Conservation (phyloP, 805 yeast genomes). For the Millerago galiae region DNA sequence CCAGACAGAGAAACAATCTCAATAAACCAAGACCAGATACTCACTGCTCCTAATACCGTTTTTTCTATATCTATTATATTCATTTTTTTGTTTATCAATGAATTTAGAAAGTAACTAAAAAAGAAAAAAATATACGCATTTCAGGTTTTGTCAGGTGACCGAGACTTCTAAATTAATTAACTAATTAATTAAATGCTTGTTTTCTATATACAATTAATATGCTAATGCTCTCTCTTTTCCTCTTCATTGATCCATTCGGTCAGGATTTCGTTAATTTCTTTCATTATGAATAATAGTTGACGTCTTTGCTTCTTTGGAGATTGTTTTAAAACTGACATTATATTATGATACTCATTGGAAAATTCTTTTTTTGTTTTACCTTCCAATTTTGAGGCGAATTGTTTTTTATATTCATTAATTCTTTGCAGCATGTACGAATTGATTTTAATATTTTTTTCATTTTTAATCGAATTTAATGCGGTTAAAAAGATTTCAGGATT, state of each 20-base stretch:
- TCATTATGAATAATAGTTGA: background rate
- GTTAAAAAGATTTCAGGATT: background rate
- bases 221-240: background rate
- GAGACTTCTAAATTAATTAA: too few relatives aligned
- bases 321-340: too few relatives aligned
- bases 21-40: background rate
- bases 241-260: constrained; percentile 4
- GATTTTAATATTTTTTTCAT: background rate
- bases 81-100: background rate
- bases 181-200: too few relatives aligned
- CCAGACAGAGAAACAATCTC: too few relatives aligned
- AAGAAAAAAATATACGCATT: too few relatives aligned
- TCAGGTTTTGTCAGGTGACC: too few relatives aligned
- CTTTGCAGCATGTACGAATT: background rate
- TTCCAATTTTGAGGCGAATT: background rate
- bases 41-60: constrained; percentile 12
- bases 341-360: too few relatives aligned
- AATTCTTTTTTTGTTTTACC: too few relatives aligned
- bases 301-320: background rate
- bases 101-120: too few relatives aligned
- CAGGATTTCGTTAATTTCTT: background rate
- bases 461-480: background rate
- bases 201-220: background rate
- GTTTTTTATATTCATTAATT: constrained; percentile 1
- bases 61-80: constrained; percentile 9